These are phyloP conservation scores for Mycena latifolia DNA, from an alignment of 768 basidiomycete species.

Conservation along the genomic window DNA sequence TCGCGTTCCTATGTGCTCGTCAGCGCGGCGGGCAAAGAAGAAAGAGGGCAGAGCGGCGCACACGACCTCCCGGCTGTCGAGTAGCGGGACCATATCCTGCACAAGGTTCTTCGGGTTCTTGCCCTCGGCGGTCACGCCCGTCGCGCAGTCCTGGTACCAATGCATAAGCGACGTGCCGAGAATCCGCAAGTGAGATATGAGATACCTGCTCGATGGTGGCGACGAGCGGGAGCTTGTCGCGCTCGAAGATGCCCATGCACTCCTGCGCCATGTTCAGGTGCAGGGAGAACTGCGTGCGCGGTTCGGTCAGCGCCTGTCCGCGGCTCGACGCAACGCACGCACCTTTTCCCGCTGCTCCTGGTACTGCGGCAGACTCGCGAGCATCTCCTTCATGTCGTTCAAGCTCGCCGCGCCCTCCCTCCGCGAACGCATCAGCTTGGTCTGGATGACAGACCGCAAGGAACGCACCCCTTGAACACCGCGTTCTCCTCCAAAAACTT, in stretches of 20 bases:
- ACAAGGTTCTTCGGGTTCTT: constrained; percentile 95
- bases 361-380: constrained; percentile 93
- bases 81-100: constrained; percentile 98
- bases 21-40: constrained; percentile 1
- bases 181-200: background rate
- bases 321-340: background rate
- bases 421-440: constrained; percentile 47
- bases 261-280: constrained; percentile 98
- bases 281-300: constrained; percentile 86
- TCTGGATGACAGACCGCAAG: constrained; percentile 9
- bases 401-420: constrained; percentile 87
- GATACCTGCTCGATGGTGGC: constrained; percentile 92
- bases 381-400: constrained; percentile 99
- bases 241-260: constrained; percentile 95
- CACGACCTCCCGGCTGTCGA: constrained; percentile 90
- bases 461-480: constrained; percentile 86
- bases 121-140: constrained; percentile 90
- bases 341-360: constrained; percentile 97
- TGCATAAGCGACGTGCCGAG: background rate
- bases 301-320: background rate
- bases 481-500: constrained; percentile 95
- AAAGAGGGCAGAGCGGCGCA: constrained; percentile 49
- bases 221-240: constrained; percentile 83
- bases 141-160: constrained; percentile 84
- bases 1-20: constrained; percentile 69